phyloP scores from a whole-genome alignment of 75 land plant genomes.

The Adiantum capillusveneris region DNA sequence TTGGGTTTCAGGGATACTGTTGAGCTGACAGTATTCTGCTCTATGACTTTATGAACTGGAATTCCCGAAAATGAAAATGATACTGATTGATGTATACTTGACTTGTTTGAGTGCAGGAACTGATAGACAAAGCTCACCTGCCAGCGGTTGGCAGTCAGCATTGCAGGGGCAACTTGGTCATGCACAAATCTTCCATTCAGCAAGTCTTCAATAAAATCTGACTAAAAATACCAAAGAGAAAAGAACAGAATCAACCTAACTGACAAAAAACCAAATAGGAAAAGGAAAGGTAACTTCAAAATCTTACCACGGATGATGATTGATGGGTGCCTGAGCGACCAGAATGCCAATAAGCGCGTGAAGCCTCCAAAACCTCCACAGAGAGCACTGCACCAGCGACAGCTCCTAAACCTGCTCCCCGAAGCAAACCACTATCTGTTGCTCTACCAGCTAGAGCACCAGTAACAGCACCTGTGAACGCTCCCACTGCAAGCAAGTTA shows the following conservation, averaged over 20 bases:
- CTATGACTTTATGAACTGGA: no score
- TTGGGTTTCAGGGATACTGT: no score
- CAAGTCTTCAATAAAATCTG: constrained; percentile 56
- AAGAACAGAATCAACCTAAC: no score
- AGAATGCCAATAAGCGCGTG: constrained; percentile 20
- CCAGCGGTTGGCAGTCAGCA: constrained; percentile 31
- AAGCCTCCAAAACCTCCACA: constrained; percentile 18
- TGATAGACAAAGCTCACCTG: no score
- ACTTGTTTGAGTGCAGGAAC: no score
- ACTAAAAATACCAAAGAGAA: constrained; percentile 35
- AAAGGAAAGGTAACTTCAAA: background rate
- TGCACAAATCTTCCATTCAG: constrained; percentile 50
- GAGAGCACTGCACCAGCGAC: constrained; percentile 21
- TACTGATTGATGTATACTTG: no score
- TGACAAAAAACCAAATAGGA: background rate
- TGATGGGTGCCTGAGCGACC: constrained; percentile 7
- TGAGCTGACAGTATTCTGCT: no score
- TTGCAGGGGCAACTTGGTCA: constrained; percentile 41
- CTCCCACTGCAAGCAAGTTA: constrained; percentile 24
- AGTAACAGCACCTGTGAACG: constrained; percentile 15
- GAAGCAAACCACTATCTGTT: constrained; percentile 11
- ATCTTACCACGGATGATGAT: constrained; percentile 11
- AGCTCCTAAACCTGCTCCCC: constrained; percentile 20
- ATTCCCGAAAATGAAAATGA: no score
- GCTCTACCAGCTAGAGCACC: constrained; percentile 17